Base-by-base conservation (phyloP, 2,329 filamentous ascomycete species). In the Madurella fahalii region DNA sequence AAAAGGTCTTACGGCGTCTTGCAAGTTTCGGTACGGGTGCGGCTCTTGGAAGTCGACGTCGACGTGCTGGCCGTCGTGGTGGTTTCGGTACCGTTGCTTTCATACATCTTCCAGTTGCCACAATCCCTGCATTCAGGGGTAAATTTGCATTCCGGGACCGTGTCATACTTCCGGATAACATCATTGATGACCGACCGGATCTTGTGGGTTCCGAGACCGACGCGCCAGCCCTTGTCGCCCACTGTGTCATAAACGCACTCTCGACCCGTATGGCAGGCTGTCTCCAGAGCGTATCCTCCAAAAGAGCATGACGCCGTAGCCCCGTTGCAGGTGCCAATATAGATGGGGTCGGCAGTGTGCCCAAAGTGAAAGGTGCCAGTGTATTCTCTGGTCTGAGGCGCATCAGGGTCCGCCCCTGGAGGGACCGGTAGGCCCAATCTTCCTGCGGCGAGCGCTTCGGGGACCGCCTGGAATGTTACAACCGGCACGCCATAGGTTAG, bases 211-310 rank as follows among this genome's bases (percentile, higher is more conserved):
- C 90, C 89, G 51, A 96, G 86, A 13, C 89, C 91, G 5, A 96
- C 89, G 34, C 94, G 84, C 89, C 94, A 97, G 9, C 91, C 91
- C 66, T 93, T 86, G 68, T 96, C 91, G 34, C 81, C 84, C 30
- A 97, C 93, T 0, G 94, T 94, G 65, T 99, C 93, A 67, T 96
- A 99, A 1, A 88, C 83, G 65, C 94, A 97, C 68, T 94, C 87
- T 50, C 82, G 81, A 8, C 94, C 94, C 0, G 90, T 88, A 65
- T 97, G 94, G 64, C 94, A 99, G n/a, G 86, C 80, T 12, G 90
- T 88, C 71, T 99, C 91, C 77, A 99, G 81, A 1, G 94, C 92
- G 68, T 97, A 99, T 0, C 94, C 94, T 1, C 85, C 93, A 65
- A 95, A 85, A 0, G 92, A 94, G 70, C 94, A 97, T 11, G 87